phyloP scores from a whole-genome alignment of 805 yeast genomes.

The Wickerhamomyces hampshirensis region DNA sequence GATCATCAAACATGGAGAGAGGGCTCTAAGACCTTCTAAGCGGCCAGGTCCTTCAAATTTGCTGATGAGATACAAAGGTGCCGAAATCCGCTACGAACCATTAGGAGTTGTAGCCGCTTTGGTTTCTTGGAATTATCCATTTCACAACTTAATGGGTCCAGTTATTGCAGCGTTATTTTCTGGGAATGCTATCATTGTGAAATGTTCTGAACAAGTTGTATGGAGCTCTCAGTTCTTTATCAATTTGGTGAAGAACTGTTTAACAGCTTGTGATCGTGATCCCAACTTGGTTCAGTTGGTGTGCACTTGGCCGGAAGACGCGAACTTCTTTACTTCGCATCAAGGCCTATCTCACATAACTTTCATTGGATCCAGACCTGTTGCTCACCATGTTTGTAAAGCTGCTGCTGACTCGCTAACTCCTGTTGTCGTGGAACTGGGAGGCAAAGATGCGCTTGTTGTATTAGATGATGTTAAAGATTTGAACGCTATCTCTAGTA shows the following conservation, averaged over 20 bases:
- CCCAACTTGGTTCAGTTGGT: slow-evolving; percentile 84
- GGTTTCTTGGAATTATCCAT: slow-evolving; percentile 97
- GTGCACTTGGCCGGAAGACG: slow-evolving; percentile 85
- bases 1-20: slow-evolving; percentile 81
- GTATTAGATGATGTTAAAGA: slow-evolving; percentile 77
- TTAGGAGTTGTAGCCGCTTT: slow-evolving; percentile 81
- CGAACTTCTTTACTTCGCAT: slow-evolving; percentile 81
- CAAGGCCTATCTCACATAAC: slow-evolving; percentile 83
- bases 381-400: slow-evolving; percentile 80
- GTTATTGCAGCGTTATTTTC: slow-evolving; percentile 82
- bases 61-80: slow-evolving; percentile 85
- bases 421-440: slow-evolving; percentile 93
- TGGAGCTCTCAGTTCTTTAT: slow-evolving; percentile 89
- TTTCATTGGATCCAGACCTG: slow-evolving; percentile 93
- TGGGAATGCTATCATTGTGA: slow-evolving; percentile 87
- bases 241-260: slow-evolving; percentile 63
- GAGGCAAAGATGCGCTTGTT: slow-evolving; percentile 92
- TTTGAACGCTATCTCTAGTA: slow-evolving; percentile 57
- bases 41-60: slow-evolving; percentile 87
- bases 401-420: slow-evolving; percentile 86
- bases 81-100: slow-evolving; percentile 92
- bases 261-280: slow-evolving; percentile 68
- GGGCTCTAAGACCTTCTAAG: slow-evolving; percentile 51
- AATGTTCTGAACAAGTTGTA: slow-evolving; percentile 93
- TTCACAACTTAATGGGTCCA: slow-evolving; percentile 93